Evolutionary conservation across 331 rosid genomes (phyloP), one percentile per base, ranked within the genome.

Genomic region (Rosa hybrid): DNA sequence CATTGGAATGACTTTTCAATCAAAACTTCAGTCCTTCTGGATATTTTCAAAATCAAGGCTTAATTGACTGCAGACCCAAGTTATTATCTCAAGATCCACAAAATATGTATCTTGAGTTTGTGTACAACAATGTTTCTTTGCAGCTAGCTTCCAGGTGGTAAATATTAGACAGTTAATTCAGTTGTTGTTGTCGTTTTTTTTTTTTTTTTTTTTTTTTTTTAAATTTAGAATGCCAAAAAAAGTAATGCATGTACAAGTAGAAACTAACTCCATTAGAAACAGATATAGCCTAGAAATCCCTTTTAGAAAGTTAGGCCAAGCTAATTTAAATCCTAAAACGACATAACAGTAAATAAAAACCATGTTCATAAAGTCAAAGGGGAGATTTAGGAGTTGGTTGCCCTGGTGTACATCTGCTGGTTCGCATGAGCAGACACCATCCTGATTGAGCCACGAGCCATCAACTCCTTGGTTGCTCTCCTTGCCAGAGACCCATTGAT

Each of bases 361-460:
- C 65, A 59, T 23, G 6, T 59, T 59, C 34, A 21, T 2, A 59
- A 59, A 59, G 16, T 59, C 23, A 9, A 59, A 59, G 16, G 3
- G 16, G 65, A 11, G 51, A 21, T 34, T 8, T 87, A 90, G 73
- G 97, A 87, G 88, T 92, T 90, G 59, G 92, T 86, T 8, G 94
- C 90, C 91, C 91, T 83, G 21, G 94, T 86, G 85, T 88, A 88
- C 41, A 86, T 91, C 86, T 92, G 89, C 90, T 84, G 92, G 78
- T 91, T 90, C 34, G 91, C 42, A 14, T 92, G 94, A 11, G 89
- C 68, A 54, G 87, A 87, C 44, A 92, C 92, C 90, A 92, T 75
- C 85, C 88, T 80, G 76, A 90, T 92, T 72, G 71, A 83, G 49
- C 94, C 94, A 78, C 83, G 77, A 0, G 92, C 91, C 94, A 92